A percentile compares a stretch with the other conserved stretches of the same genome.
phyloP scores from a whole-genome alignment of 2,329 filamentous ascomycete species.

The Fusarium albidum region DNA sequence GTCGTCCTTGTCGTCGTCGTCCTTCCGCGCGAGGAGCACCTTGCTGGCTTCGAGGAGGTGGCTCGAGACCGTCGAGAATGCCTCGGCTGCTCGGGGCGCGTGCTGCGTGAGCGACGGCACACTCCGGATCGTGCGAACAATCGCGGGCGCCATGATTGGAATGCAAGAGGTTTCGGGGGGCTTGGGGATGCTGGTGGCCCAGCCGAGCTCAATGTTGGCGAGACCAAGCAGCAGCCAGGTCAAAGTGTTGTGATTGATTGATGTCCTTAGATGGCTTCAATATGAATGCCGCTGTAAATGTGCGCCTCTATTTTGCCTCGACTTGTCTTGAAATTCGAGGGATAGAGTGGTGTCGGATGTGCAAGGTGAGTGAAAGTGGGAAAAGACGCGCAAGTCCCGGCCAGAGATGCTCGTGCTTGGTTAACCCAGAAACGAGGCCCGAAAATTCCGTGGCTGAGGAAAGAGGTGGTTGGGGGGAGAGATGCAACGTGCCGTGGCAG shows the following conservation, averaged over 20 bases:
- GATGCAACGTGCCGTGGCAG: constrained; percentile 13
- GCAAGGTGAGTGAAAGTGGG: constrained; percentile 5
- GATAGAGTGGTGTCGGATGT: constrained; percentile 1
- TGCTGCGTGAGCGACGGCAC: constrained; percentile 38
- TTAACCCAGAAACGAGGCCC: constrained; percentile 43
- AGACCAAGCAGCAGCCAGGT: constrained; percentile 16
- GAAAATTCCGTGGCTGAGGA: constrained; percentile 40
- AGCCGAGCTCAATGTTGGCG: constrained; percentile 35
- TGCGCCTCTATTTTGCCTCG: too few species aligned
- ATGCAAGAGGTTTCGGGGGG: constrained; percentile 35
- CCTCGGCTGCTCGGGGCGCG: constrained; percentile 30
- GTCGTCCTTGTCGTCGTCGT: constrained; percentile 41
- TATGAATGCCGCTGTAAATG: not conserved
- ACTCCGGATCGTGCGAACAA: constrained; percentile 44
- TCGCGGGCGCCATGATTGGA: constrained; percentile 52
- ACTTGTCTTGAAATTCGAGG: too few species aligned
- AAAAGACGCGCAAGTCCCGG: constrained; percentile 17
- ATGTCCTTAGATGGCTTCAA: not conserved
- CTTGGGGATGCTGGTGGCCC: constrained; percentile 40
- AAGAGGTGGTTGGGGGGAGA: constrained; percentile 31
- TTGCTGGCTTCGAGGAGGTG: constrained; percentile 53
- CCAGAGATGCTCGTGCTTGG: constrained; percentile 28
- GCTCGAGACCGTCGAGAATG: constrained; percentile 46
- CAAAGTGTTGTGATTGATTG: not conserved
- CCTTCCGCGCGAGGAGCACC: constrained; percentile 53